Evolutionary conservation across 129 eudicot genomes (phyloP).

Genomic region (Helianthus tuberosus): DNA sequence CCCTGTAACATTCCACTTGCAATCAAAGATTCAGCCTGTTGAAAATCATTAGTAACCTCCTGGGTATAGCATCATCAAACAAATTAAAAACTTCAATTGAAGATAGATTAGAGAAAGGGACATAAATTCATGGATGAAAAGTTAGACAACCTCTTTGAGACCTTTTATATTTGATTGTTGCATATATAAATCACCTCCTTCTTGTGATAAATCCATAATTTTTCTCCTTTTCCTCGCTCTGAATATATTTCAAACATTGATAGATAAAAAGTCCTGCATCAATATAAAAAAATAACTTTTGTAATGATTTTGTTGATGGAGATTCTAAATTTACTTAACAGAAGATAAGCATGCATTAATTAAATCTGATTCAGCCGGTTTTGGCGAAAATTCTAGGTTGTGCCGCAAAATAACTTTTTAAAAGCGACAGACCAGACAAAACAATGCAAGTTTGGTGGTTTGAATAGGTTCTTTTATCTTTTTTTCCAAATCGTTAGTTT

Average conservation of each 20-base stretch:
- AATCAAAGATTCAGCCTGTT: constrained; percentile 74
- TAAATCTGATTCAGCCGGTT: not conserved
- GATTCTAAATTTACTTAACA: not conserved
- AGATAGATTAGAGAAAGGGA: constrained; percentile 1
- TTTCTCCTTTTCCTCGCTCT: constrained; percentile 72
- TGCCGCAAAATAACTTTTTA: not conserved
- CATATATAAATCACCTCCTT: constrained; percentile 52
- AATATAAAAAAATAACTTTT: constrained; percentile 5
- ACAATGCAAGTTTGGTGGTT: not conserved
- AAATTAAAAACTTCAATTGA: not conserved
- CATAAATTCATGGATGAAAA: not conserved
- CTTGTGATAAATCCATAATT: constrained; percentile 63
- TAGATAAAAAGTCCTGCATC: constrained; percentile 59
- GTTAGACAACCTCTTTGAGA: constrained; percentile 62
- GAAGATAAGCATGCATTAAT: not conserved
- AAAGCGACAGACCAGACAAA: not conserved
- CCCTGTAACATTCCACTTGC: constrained; percentile 74
- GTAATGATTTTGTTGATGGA: not conserved
- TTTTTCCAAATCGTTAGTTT: not conserved
- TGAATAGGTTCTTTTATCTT: not conserved
- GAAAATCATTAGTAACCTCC: constrained; percentile 55
- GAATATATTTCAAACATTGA: constrained; percentile 85
- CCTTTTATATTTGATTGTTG: constrained; percentile 76
- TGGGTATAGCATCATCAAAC: constrained; percentile 30
- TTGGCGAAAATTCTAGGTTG: not conserved